Evolutionary conservation across 2,329 filamentous ascomycete genomes (phyloP).

Genomic region (Fonsecaea pedrosoi): DNA sequence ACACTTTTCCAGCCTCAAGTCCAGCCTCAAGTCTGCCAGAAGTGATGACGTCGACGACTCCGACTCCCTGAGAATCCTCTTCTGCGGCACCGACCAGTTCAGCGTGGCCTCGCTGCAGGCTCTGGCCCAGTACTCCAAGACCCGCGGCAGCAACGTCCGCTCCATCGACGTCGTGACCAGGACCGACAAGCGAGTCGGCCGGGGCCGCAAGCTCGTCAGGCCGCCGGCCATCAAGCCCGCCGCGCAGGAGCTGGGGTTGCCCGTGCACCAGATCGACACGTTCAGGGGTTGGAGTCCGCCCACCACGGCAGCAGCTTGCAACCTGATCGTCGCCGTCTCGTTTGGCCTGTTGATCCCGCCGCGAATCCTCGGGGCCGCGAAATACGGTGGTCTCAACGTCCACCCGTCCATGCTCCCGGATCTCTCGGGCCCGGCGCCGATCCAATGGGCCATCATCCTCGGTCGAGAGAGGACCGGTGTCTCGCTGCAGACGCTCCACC

Average conservation of each 20-base stretch:
- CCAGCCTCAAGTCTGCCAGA: neutral
- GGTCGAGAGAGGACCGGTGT: constrained; percentile 71
- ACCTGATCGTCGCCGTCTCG: constrained; percentile 89
- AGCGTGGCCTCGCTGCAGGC: constrained; percentile 78
- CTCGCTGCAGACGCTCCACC: constrained; percentile 85
- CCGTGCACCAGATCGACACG: constrained; percentile 76
- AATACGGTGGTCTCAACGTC: constrained; percentile 89
- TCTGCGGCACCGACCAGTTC: constrained; percentile 92
- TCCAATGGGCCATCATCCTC: constrained; percentile 81
- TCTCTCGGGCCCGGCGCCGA: constrained; percentile 74
- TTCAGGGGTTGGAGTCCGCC: constrained; percentile 82
- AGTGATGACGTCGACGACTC: neutral
- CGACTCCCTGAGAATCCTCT: constrained; percentile 77
- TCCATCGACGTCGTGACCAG: constrained; percentile 87
- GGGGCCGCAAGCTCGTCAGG: constrained; percentile 72
- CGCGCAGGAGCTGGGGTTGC: constrained; percentile 68
- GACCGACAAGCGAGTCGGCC: constrained; percentile 77
- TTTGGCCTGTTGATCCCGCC: constrained; percentile 89
- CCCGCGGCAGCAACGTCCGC: constrained; percentile 63
- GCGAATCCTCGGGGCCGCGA: constrained; percentile 71
- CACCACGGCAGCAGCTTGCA: constrained; percentile 52
- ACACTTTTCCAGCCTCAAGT: constrained; percentile 12
- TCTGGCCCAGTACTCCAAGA: constrained; percentile 66
- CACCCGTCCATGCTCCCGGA: constrained; percentile 91
- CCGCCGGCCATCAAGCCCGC: constrained; percentile 74